phyloP scores from a whole-genome alignment of 345 rosid genomes.

The Conringia planisiliqua region DNA sequence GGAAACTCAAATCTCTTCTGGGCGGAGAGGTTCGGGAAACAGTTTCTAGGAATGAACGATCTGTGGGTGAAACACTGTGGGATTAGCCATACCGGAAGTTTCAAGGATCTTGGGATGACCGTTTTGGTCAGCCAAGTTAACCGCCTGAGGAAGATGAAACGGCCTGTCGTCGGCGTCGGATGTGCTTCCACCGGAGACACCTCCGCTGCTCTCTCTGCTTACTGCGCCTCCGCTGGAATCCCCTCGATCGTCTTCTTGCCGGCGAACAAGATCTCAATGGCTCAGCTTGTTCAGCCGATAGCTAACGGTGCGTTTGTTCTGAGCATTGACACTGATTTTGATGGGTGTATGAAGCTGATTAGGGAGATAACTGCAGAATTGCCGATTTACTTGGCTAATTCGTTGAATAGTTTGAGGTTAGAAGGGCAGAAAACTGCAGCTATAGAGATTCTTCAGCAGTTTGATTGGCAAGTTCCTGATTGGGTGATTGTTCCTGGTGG shows the following conservation, averaged over 20 bases:
- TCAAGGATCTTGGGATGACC: conserved; percentile 92
- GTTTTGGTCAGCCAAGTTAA: conserved; percentile 92
- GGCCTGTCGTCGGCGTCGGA: conserved; percentile 81
- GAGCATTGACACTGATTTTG: conserved; percentile 87
- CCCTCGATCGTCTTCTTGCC: conserved; percentile 90
- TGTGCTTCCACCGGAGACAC: conserved; percentile 97
- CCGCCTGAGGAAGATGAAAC: conserved; percentile 63
- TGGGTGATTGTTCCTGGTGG: conserved; percentile 99
- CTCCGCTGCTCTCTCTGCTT: conserved; percentile 83
- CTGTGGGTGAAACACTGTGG: conserved; percentile 96
- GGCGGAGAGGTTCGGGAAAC: conserved; percentile 87
- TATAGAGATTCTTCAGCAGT: conserved; percentile 87
- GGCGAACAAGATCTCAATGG: conserved; percentile 82
- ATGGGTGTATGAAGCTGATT: conserved; percentile 87
- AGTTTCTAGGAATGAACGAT: conserved; percentile 74
- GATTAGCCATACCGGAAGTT: conserved; percentile 89
- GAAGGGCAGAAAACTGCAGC: conserved; percentile 97
- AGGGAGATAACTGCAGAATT: conserved; percentile 76
- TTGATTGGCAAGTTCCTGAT: conserved; percentile 90
- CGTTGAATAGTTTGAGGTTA: conserved; percentile 75
- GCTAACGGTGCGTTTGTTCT: conserved; percentile 92
- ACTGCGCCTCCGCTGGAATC: conserved; percentile 86
- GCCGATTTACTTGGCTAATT: conserved; percentile 84
- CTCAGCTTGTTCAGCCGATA: conserved; percentile 88
- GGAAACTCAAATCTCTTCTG: conserved; percentile 88